Evolutionary conservation across 805 yeast genomes (phyloP).

Genomic region (Saturnispora mendoncae): DNA sequence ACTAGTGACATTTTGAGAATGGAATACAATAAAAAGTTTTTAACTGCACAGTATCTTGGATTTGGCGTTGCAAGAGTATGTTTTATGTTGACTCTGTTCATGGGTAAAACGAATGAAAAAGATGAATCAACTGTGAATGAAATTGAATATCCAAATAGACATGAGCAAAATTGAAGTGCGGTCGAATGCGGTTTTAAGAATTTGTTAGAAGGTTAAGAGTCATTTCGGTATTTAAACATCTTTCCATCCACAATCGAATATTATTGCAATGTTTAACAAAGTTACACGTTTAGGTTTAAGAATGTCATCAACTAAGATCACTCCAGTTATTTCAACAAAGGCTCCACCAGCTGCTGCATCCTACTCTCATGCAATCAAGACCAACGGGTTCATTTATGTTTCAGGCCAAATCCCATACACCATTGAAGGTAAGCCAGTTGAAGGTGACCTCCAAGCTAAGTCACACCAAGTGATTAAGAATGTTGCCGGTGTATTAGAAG

Average conservation of each 20-base stretch:
- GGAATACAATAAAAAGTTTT: slow-evolving; percentile 5
- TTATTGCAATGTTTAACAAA: slow-evolving; percentile 11
- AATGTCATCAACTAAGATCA: slow-evolving; percentile 30
- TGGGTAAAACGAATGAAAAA: too few relatives aligned
- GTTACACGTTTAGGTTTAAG: slow-evolving; percentile 12
- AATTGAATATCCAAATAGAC: background rate
- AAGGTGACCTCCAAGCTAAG: slow-evolving; percentile 67
- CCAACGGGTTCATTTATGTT: slow-evolving; percentile 79
- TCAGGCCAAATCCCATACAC: slow-evolving; percentile 95
- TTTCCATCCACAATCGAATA: background rate
- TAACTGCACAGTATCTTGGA: background rate
- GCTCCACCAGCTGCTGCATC: slow-evolving; percentile 98
- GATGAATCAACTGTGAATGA: too few relatives aligned
- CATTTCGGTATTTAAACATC: background rate
- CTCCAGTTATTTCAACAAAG: slow-evolving; percentile 49
- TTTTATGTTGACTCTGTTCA: too few relatives aligned
- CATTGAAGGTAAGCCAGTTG: slow-evolving; percentile 68
- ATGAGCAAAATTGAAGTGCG: background rate
- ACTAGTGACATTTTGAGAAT: background rate
- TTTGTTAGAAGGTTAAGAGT: background rate
- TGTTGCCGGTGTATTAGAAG: slow-evolving; percentile 65
- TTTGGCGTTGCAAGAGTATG: too few relatives aligned
- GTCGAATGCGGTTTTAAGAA: background rate
- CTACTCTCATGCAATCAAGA: slow-evolving; percentile 92
- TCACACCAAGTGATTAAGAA: slow-evolving; percentile 69